phyloP scores from a whole-genome alignment of 306 rosid species.

The Spatholobus suberectus region DNA sequence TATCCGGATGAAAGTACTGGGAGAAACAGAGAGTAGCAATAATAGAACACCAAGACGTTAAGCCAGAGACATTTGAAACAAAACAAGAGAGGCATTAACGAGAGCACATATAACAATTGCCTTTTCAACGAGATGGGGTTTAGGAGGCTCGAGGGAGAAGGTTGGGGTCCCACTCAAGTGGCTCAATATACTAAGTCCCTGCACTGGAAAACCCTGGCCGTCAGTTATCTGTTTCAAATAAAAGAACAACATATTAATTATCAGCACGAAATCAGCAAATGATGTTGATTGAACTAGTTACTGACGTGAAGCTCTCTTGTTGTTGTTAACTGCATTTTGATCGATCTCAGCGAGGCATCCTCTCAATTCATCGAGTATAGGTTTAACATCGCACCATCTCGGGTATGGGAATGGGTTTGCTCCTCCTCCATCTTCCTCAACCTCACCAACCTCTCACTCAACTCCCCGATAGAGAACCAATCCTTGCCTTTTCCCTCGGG shows the following conservation, averaged over 20 bases:
- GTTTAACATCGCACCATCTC: too few species aligned
- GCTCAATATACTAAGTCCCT: neutral
- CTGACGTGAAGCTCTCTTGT: neutral
- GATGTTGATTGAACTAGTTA: neutral
- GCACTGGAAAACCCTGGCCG: neutral
- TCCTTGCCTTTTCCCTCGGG: slow-evolving; percentile 48
- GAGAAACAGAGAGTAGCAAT: slow-evolving; percentile 40
- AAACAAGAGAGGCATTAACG: too few species aligned
- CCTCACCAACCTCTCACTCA: slow-evolving; percentile 70
- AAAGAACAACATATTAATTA: neutral
- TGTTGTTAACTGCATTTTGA: neutral
- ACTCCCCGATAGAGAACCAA: slow-evolving; percentile 70
- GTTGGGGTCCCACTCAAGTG: neutral
- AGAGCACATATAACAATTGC: slow-evolving; percentile 4
- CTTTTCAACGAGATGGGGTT: neutral
- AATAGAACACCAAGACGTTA: slow-evolving; percentile 20
- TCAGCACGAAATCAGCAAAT: too few species aligned
- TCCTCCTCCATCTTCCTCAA: slow-evolving; percentile 62
- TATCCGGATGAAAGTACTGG: slow-evolving; percentile 94
- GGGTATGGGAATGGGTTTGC: too few species aligned
- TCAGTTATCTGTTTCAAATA: neutral
- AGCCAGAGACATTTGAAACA: too few species aligned
- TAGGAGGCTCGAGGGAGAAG: neutral
- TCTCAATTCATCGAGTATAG: slow-evolving; percentile 43
- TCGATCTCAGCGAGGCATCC: neutral